Base-by-base conservation (phyloP, 441 rosid species). In the Aquilaria agallochum region DNA sequence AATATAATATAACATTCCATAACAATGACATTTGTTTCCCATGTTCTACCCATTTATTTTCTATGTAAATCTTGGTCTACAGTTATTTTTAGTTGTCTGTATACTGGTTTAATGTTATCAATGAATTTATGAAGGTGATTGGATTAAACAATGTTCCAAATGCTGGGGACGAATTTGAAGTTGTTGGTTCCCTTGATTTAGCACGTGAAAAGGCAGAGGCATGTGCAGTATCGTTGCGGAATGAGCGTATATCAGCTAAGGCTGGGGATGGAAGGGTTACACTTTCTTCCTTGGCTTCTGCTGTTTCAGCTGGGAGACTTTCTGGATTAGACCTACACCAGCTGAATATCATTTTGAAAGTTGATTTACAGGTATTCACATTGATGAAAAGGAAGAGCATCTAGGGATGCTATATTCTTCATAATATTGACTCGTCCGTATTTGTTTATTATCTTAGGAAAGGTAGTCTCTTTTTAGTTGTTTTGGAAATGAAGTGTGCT, bases 111-210 rank as follows among this genome's bases (percentile, higher is more conserved):
- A 9, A 32, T 55, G 60, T 34, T 49, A 11, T 30, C 44, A n/a
- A 44, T 63, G 1, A 11, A n/a, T 30, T 12, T 73, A 36, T 70
- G 56, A 83, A 95, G 99, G 96, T 95, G 62, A 86, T 84, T 72
- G 99, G 99, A 59, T 80, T 91, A 78, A 82, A 80, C 73, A 79
- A 80, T 57, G 99, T 95, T 60, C 91, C 95, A 5, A 60, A 75
- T 64, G 97, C 99, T 65, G 99, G 97, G 60, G 97, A 95, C 67
- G 99, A 82, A 64, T 95, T 95, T 69, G 96, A 91, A 83, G 94
- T 88, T 32, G 87, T 85, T 69, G 77, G 70, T 36, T 83, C 92
- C 60, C 89, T 95, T 65, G 96, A 95, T 72, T 69, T 78, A 65
- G 99, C 99, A 36, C 96, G 97, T 59, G 91, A 85, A 74, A 81